Conservation (phyloP, 2,329 filamentous ascomycete species). For the Pseudogymnoascus sp. region DNA sequence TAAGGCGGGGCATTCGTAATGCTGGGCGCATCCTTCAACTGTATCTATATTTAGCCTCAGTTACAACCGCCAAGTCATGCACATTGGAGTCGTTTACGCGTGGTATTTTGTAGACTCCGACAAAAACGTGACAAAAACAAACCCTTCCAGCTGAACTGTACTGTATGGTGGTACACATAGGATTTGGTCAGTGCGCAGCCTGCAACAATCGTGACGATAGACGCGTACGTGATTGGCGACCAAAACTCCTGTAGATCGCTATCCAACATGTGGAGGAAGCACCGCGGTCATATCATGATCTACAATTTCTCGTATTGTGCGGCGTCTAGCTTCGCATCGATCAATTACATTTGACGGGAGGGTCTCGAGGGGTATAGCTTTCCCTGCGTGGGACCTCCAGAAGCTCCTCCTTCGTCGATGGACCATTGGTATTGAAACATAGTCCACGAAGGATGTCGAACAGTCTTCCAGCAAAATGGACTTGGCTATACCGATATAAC, state of each 20-base stretch:
- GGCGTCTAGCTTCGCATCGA: background rate
- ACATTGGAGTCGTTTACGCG: background rate
- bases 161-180: background rate
- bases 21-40: background rate
- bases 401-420: background rate
- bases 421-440: background rate
- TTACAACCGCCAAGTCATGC: background rate
- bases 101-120: background rate
- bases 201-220: background rate
- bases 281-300: background rate
- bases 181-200: background rate
- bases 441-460: background rate
- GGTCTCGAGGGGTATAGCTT: background rate
- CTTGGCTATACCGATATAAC: background rate
- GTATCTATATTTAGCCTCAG: background rate
- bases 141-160: background rate
- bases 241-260: background rate
- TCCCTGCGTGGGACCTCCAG: background rate
- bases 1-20: background rate
- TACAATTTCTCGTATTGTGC: background rate
- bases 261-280: background rate
- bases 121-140: background rate
- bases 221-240: background rate
- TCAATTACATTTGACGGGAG: background rate
- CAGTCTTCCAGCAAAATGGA: background rate